A percentile compares a stretch with the other conserved stretches of the same genome.
Evolutionary conservation across 805 yeast genomes (phyloP).

Genomic region (Wickerhamiella parazyma): DNA sequence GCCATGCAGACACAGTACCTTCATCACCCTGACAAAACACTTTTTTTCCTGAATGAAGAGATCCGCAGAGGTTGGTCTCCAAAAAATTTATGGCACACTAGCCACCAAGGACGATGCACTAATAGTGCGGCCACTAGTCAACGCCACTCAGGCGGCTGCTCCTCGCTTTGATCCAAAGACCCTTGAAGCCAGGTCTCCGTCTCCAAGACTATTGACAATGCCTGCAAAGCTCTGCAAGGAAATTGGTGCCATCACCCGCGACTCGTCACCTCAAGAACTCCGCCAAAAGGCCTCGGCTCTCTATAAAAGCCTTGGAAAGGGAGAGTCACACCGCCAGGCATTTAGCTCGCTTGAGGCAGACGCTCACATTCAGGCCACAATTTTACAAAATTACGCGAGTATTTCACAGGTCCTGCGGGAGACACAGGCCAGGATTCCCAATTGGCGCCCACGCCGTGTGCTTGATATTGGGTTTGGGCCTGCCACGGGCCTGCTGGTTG

Average conservation of each 20-base stretch:
- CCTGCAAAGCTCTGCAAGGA: conserved; percentile 45
- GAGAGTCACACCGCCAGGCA: conserved; percentile 41
- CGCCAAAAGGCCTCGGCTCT: conserved; percentile 48
- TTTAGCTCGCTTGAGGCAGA: conserved; percentile 35
- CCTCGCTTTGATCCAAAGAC: conserved; percentile 45
- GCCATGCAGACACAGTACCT: conserved; percentile 81
- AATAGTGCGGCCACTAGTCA: conserved; percentile 3
- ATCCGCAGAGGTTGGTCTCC: neutral
- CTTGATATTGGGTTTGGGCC: conserved; percentile 85
- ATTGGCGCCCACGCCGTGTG: conserved; percentile 50
- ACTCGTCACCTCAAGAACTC: conserved; percentile 49
- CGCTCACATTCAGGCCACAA: conserved; percentile 65
- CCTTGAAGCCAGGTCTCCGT: conserved; percentile 38
- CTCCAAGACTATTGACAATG: conserved; percentile 36
- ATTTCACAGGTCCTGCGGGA: conserved; percentile 53
- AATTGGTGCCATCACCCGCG: conserved; percentile 49
- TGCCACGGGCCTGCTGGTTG: conserved; percentile 77
- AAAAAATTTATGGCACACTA: conserved; percentile 3
- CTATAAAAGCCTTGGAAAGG: conserved; percentile 38
- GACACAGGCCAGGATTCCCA: conserved; percentile 36
- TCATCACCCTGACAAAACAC: conserved; percentile 18
- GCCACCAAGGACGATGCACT: conserved; percentile 8
- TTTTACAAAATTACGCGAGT: conserved; percentile 69
- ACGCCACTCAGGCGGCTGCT: neutral
- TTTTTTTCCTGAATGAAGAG: neutral